A percentile compares a stretch with the other conserved stretches of the same genome.
Evolutionary conservation across 257 asterid species (phyloP).

Genomic region (Plantago major): DNA sequence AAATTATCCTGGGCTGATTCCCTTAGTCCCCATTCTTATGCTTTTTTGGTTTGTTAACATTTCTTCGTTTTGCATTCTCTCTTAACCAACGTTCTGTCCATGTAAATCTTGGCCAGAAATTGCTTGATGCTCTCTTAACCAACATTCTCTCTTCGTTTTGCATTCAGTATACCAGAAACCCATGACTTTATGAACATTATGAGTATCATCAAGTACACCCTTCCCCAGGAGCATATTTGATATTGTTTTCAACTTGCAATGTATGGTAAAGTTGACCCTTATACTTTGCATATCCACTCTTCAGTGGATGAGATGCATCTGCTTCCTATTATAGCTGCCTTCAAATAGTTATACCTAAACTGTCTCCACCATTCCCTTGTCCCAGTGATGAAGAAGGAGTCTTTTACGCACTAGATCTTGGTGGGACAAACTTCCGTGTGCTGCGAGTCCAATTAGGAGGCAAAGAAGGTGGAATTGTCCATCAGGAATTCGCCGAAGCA

Average conservation of each 20-base stretch:
- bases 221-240: too few relatives aligned
- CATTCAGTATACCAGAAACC: too few relatives aligned
- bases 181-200: too few relatives aligned
- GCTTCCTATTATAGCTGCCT: not conserved
- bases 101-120: not conserved
- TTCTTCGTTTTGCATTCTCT: not conserved
- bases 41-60: not conserved
- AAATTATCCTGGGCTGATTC: too few relatives aligned
- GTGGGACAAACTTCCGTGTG: conserved; percentile 94
- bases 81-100: not conserved
- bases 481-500: conserved; percentile 82
- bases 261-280: too few relatives aligned
- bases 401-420: conserved; percentile 90
- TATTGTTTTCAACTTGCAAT: too few relatives aligned
- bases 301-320: not conserved
- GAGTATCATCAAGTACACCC: too few relatives aligned
- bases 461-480: conserved; percentile 50
- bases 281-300: too few relatives aligned
- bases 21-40: too few relatives aligned
- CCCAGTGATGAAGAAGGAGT: conserved; percentile 83
- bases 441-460: conserved; percentile 87
- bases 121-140: too few relatives aligned
- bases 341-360: conserved; percentile 13
- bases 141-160: too few relatives aligned
- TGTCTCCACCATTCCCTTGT: conserved; percentile 3